phyloP scores from a whole-genome alignment of 73 alveolate species.

The Durusdinium trenchii region DNA sequence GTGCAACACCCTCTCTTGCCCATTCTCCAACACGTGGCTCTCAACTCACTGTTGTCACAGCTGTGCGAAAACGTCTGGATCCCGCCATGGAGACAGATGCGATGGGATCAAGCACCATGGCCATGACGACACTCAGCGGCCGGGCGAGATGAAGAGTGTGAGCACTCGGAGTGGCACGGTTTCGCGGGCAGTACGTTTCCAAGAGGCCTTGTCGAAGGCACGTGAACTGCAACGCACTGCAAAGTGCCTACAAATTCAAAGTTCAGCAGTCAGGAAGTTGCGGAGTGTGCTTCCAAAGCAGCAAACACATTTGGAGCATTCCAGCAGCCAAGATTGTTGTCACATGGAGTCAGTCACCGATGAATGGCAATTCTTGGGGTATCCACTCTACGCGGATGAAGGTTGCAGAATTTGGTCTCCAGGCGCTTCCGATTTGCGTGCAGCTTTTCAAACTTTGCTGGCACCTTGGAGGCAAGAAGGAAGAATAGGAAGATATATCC shows the following conservation, averaged over 20 bases:
- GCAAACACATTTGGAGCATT: background rate
- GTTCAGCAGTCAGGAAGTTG: conserved; percentile 65
- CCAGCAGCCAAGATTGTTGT: background rate
- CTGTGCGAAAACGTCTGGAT: conserved; percentile 15
- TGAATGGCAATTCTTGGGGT: conserved; percentile 44
- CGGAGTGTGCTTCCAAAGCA: background rate
- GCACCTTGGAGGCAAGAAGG: background rate
- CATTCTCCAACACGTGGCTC: conserved; percentile 63
- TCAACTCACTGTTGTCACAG: conserved; percentile 81
- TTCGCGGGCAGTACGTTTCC: conserved; percentile 3
- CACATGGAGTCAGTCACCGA: background rate
- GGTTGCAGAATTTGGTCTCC: conserved; percentile 7
- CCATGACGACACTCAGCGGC: background rate
- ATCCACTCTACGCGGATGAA: background rate
- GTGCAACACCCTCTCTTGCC: conserved; percentile 30
- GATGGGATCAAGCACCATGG: background rate
- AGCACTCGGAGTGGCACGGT: conserved; percentile 6
- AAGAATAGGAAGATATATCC: background rate
- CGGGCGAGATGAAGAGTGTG: background rate
- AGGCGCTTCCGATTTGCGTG: background rate
- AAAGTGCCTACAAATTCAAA: conserved; percentile 5
- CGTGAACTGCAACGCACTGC: conserved; percentile 6
- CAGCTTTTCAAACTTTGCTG: conserved; percentile 17
- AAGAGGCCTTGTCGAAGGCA: conserved; percentile 27
- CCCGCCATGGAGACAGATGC: conserved; percentile 56